Conservation (phyloP, 2,329 filamentous ascomycete genomes). For the Whalleya microplaca region DNA sequence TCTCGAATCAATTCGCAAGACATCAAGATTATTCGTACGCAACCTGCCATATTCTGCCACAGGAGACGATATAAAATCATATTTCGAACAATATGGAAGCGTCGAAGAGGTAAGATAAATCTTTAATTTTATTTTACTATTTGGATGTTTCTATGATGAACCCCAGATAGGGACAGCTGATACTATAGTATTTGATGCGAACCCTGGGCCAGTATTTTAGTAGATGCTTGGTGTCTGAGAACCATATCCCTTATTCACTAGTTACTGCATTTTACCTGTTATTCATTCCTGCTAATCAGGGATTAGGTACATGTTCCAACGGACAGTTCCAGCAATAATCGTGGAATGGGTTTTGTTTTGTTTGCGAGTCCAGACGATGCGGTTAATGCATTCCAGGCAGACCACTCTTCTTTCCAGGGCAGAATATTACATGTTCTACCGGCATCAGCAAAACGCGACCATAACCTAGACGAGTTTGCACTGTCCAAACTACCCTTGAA, state of each 20-base stretch:
- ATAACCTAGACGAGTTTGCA: conserved; percentile 82
- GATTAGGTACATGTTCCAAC: conserved; percentile 84
- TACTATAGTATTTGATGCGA: conserved; percentile 89
- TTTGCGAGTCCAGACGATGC: conserved; percentile 75
- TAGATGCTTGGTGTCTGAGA: conserved; percentile 98
- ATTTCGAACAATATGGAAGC: conserved; percentile 74
- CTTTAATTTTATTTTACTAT: conserved; percentile 23
- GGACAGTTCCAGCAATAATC: conserved; percentile 72
- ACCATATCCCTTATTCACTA: conserved; percentile 40
- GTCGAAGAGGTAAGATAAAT: conserved; percentile 80
- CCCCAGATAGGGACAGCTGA: conserved; percentile 99
- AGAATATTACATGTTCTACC: conserved; percentile 89
- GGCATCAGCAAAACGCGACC: conserved; percentile 78
- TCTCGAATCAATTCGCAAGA: conserved; percentile 68
- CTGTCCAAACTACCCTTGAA: conserved; percentile 92
- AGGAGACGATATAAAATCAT: conserved; percentile 73
- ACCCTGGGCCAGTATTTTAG: conserved; percentile 97
- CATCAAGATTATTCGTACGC: conserved; percentile 81
- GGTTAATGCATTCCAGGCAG: conserved; percentile 77
- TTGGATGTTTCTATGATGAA: conserved; percentile 76
- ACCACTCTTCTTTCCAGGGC: conserved; percentile 89
- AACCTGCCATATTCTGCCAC: conserved; percentile 84
- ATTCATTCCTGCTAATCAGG: conserved; percentile 46
- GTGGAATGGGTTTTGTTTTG: conserved; percentile 89
- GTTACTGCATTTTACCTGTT: conserved; percentile 25